Percentiles rank a stretch among this genome's conserved stretches.
These are phyloP conservation scores for Backusella sp. DNA, from an alignment of 192 early-diverging fungal genomes.

Conservation along the genomic window DNA sequence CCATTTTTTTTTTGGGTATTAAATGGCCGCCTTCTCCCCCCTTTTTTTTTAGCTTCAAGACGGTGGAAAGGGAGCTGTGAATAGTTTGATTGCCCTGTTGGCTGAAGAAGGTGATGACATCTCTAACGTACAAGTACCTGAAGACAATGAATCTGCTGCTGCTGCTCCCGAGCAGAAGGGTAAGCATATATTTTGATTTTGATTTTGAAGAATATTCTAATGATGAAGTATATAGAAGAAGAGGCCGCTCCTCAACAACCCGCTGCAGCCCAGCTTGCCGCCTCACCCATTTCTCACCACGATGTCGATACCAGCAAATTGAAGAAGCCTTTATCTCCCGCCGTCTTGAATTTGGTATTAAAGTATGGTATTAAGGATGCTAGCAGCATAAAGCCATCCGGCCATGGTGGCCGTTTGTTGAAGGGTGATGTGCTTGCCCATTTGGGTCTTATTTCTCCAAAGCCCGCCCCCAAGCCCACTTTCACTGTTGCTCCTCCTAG, in stretches of 20 bases:
- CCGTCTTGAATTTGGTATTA: constrained; percentile 48
- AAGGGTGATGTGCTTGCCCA: constrained; percentile 76
- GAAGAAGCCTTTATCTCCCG: constrained; percentile 51
- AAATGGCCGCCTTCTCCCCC: not conserved
- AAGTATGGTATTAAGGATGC: constrained; percentile 53
- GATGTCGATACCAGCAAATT: constrained; percentile 40
- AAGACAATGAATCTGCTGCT: constrained; percentile 28
- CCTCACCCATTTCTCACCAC: constrained; percentile 32
- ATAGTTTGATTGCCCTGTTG: constrained; percentile 76
- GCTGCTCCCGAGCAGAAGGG: constrained; percentile 38
- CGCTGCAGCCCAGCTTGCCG: constrained; percentile 24
- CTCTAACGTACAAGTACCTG: constrained; percentile 68
- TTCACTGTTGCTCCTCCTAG: constrained; percentile 38
- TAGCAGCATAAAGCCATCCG: constrained; percentile 52
- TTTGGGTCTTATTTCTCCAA: constrained; percentile 54
- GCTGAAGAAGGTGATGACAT: constrained; percentile 90
- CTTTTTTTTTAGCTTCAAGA: constrained; percentile 42
- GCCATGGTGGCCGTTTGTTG: constrained; percentile 68
- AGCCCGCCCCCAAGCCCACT: constrained; percentile 46
- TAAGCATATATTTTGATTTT: not conserved
- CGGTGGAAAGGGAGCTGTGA: constrained; percentile 74
- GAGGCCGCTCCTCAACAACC: constrained; percentile 16
- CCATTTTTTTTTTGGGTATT: not conserved
- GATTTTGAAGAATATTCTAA: not conserved
- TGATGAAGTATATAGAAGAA: not conserved